Evolutionary conservation across 768 basidiomycete species (phyloP).

Genomic region (Suillus luteus): DNA sequence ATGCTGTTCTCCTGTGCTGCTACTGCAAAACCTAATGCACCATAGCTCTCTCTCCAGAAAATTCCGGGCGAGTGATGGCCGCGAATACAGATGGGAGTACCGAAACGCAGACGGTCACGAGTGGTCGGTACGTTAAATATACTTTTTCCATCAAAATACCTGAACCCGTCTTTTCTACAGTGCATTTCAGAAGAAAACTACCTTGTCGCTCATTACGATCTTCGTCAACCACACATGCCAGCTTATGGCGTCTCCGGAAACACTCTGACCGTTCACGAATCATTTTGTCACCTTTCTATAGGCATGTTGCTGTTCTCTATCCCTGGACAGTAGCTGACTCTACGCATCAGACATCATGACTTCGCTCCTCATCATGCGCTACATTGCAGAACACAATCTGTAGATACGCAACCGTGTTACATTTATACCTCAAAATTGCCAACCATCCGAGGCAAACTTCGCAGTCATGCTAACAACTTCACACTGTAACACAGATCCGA

Average conservation of each 20-base stretch:
- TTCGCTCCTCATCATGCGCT: conserved; percentile 63
- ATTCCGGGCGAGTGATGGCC: conserved; percentile 67
- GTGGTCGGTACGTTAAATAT: conserved; percentile 65
- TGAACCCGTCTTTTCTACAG: conserved; percentile 33
- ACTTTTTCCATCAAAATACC: conserved; percentile 12
- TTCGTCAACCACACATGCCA: conserved; percentile 54
- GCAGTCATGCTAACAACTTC: not conserved
- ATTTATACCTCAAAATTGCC: conserved; percentile 1
- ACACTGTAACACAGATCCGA: not conserved
- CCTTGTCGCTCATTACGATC: conserved; percentile 66
- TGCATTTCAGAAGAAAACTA: conserved; percentile 56
- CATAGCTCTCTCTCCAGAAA: conserved; percentile 66
- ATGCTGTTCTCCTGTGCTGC: conserved; percentile 27
- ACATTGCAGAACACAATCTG: conserved; percentile 55
- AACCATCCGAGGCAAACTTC: not conserved
- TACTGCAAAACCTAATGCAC: not conserved
- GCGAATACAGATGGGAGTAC: conserved; percentile 71
- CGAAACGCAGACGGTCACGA: conserved; percentile 59
- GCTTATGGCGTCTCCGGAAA: conserved; percentile 66
- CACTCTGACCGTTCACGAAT: conserved; percentile 59
- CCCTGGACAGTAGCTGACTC: conserved; percentile 14
- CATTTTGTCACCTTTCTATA: conserved; percentile 50
- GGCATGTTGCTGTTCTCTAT: conserved; percentile 40
- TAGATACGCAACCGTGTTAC: conserved; percentile 15
- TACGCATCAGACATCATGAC: conserved; percentile 51